Evolutionary conservation across 805 yeast genomes (phyloP).

Genomic region (Metschnikowia lochheadii): DNA sequence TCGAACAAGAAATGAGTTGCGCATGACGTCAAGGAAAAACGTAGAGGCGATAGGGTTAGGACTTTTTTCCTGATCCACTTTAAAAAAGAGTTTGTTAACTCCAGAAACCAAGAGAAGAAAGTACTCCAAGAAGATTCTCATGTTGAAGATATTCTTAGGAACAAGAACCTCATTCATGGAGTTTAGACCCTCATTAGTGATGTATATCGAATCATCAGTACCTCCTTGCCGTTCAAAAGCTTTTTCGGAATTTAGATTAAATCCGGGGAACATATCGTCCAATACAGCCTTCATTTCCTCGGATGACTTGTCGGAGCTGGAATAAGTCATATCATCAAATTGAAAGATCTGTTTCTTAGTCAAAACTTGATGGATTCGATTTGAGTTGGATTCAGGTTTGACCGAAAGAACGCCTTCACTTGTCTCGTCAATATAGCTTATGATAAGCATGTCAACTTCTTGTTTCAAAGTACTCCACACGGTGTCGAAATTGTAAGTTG

Average conservation of each 20-base stretch:
- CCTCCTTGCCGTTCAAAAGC: conserved; percentile 3
- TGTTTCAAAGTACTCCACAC: conserved; percentile 32
- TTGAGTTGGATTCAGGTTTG: conserved; percentile 7
- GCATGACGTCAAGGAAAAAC: conserved; percentile 66
- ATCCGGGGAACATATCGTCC: conserved; percentile 70
- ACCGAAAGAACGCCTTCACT: background rate
- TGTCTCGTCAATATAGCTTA: conserved; percentile 31
- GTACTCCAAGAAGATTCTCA: conserved; percentile 73
- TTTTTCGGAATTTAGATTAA: conserved; percentile 27
- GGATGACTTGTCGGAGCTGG: conserved; percentile 18
- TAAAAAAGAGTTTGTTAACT: conserved; percentile 32
- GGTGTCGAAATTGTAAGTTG: conserved; percentile 18
- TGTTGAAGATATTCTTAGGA: conserved; percentile 69
- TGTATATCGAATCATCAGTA: conserved; percentile 38
- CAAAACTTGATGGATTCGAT: conserved; percentile 22
- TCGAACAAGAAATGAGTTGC: conserved; percentile 56
- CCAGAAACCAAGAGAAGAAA: conserved; percentile 66
- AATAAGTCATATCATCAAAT: conserved; percentile 28
- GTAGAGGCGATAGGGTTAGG: conserved; percentile 21
- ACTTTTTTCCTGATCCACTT: conserved; percentile 13
- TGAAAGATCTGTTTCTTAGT: conserved; percentile 26
- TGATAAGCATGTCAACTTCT: conserved; percentile 31
- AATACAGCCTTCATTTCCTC: conserved; percentile 35
- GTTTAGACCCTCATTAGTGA: conserved; percentile 54
- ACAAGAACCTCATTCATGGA: conserved; percentile 62